Base-by-base conservation (phyloP, 2,329 filamentous ascomycete genomes). In the Diaporthe sp. region DNA sequence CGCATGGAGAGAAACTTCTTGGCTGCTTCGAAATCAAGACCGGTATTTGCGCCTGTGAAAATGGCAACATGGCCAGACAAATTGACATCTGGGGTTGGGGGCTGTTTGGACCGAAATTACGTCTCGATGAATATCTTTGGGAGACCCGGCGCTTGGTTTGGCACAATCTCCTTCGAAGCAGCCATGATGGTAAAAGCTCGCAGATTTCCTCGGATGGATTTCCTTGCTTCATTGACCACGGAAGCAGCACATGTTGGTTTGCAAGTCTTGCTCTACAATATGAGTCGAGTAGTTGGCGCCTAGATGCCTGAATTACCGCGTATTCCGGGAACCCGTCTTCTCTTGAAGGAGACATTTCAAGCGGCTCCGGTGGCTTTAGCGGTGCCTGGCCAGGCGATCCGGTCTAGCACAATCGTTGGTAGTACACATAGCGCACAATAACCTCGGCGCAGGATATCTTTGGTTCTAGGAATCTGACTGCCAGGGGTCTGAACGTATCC, bases 1-100 rank as follows among this genome's bases (percentile, higher is more conserved):
- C 81, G 80, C 12, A 85, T 77, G 0, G 79, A 77, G 20, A 84
- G 79, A 25, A 86, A 78, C 73, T 85, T 83, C 5, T 78, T 78
- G 15, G 80, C 79, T 12, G 79, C 78, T 80, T 85, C 84, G 8
- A 84, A 78, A 12, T 85, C 84, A 3, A 86, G 78, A 1, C 85
- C 84, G 17, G 78, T 80, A 71, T 84, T 86, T 1, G 82, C 78
- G 2, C 85, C 84, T 1, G 85, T 85, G 7, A 86, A 79, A 37
- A 86, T 84, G 37, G 83, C 84, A 9, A 82, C 81, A 78, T 83
- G 81, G 22, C 80, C 75, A 2, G 25, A 47, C 15, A 75, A 73
- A 34, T 78, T 65, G 10, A 70, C 73, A 25, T 60, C 63, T 22
- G 20, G 7, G 20, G 65, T 68, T 34, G 60, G 2, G 87, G 81